Evolutionary conservation across 768 basidiomycete species (phyloP).

Genomic region (Agrocybe chaxingu): DNA sequence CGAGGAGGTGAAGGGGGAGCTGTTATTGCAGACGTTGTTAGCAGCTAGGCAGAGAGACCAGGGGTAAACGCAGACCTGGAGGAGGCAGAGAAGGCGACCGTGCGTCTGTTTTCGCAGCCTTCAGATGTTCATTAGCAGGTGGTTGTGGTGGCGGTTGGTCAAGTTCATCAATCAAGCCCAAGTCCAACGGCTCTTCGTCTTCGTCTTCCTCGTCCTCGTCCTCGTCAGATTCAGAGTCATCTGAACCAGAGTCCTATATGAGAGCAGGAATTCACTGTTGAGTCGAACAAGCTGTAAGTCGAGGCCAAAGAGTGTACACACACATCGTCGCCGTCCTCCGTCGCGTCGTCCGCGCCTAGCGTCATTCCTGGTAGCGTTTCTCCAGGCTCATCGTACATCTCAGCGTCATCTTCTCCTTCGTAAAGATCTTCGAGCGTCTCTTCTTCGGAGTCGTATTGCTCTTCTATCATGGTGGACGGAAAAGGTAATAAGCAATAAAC

Average conservation of each 20-base stretch:
- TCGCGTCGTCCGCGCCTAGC: slow-evolving; percentile 51
- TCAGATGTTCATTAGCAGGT: slow-evolving; percentile 13
- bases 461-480: slow-evolving; percentile 1
- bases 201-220: slow-evolving; percentile 25
- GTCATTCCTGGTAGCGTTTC: slow-evolving; percentile 32
- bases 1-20: slow-evolving; percentile 20
- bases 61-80: slow-evolving; percentile 9
- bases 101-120: slow-evolving; percentile 14
- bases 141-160: slow-evolving; percentile 6
- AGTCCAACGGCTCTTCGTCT: slow-evolving; percentile 23
- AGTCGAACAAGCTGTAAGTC: not conserved
- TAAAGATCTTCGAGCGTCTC: slow-evolving; percentile 35
- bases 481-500: slow-evolving; percentile 3
- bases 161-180: slow-evolving; percentile 21
- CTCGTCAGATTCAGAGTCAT: slow-evolving; percentile 51
- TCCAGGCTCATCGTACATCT: slow-evolving; percentile 20
- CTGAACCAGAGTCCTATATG: slow-evolving; percentile 47
- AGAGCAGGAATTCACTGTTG: not conserved
- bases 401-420: slow-evolving; percentile 45
- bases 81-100: slow-evolving; percentile 13
- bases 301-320: slow-evolving; percentile 22
- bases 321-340: slow-evolving; percentile 71
- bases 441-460: slow-evolving; percentile 45
- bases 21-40: not conserved
- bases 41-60: not conserved